Evolutionary conservation across 2,329 filamentous ascomycete genomes (phyloP), one percentile per base, ranked within the genome.

Genomic region (Neocucurbitaria cava): DNA sequence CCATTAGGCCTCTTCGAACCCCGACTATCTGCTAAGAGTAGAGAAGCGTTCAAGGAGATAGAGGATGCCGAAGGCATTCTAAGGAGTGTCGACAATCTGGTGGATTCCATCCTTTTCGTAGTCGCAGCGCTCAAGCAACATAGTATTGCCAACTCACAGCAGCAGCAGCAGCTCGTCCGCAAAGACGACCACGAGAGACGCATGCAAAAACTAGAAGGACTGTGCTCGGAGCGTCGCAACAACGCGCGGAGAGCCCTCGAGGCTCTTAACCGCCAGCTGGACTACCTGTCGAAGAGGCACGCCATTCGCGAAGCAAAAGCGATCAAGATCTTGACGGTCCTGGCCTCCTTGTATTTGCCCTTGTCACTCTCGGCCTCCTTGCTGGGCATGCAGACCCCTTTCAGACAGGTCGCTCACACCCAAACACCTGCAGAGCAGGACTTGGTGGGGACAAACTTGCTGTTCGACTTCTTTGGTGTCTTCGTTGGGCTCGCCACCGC

Each of bases 401-500:
- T 49, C 23, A 43, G 42, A 24, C 9, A 17, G n/a, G 26, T 43
- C 7, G 46, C 36, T 5, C 46, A 49, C 38, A 39, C 35, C 24
- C 26, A 33, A 18, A 49, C 30, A 5, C n/a, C 5, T 9, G n/a
- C 7, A 8, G 23, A 49, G 5, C 2, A 42, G 11, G 6, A 13
- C 21, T 17, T 8, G n/a, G 18, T 42, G 36, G 41, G 41, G 3
- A 49, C 38, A 31, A 49, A 49, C 46, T 24, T 49, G 36, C 24
- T 42, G 3, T 49, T 49, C 46, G 46, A 42, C 46, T 42, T 49
- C 36, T 49, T 49, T 35, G 46, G 46, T 8, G 36, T 42, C 6
- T 49, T 49, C 28, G 33, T 49, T 33, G 46, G 15, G n/a, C 46
- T 49, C 15, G 35, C 20, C 20, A 41, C 46, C 26, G 30, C 30